Conservation (phyloP, 768 basidiomycete species). For the Hericium alpestre region DNA sequence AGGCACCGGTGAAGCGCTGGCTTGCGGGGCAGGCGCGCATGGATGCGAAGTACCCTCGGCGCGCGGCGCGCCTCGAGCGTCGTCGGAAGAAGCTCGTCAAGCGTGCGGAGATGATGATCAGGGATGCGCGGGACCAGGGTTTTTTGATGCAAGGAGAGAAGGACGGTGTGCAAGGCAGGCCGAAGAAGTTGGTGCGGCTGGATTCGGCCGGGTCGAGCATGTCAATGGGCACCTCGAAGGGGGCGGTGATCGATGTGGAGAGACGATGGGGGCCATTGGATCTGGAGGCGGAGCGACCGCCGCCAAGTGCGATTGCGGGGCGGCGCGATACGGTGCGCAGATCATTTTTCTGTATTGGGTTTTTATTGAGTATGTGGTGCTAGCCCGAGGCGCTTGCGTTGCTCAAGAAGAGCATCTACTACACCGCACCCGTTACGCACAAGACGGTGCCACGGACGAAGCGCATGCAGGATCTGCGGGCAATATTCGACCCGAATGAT, state of each 20-base stretch:
- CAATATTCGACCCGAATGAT: constrained; percentile 40
- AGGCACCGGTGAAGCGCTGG: constrained; percentile 61
- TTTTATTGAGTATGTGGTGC: background rate
- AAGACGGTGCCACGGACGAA: constrained; percentile 39
- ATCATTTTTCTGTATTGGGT: background rate
- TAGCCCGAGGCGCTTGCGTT: constrained; percentile 47
- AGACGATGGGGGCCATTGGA: constrained; percentile 47
- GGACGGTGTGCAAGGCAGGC: background rate
- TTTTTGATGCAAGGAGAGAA: constrained; percentile 19
- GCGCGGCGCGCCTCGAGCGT: constrained; percentile 32
- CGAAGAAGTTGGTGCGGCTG: background rate
- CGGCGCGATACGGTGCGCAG: constrained; percentile 53
- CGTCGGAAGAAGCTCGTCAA: constrained; percentile 33
- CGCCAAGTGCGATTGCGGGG: constrained; percentile 61
- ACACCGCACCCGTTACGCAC: constrained; percentile 45
- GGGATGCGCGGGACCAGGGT: constrained; percentile 37
- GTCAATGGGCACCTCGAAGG: too few relatives aligned
- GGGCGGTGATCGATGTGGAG: constrained; percentile 24
- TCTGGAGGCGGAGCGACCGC: constrained; percentile 56
- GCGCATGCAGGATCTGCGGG: constrained; percentile 32
- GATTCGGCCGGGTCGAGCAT: background rate
- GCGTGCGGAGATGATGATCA: constrained; percentile 34
- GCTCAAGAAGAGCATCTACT: constrained; percentile 44
- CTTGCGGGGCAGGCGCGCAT: constrained; percentile 47
- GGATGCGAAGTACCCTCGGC: constrained; percentile 41